Evolutionary conservation across 495 filamentous ascomycete genomes (phyloP).

Genomic region (Acidomyces sp.): DNA sequence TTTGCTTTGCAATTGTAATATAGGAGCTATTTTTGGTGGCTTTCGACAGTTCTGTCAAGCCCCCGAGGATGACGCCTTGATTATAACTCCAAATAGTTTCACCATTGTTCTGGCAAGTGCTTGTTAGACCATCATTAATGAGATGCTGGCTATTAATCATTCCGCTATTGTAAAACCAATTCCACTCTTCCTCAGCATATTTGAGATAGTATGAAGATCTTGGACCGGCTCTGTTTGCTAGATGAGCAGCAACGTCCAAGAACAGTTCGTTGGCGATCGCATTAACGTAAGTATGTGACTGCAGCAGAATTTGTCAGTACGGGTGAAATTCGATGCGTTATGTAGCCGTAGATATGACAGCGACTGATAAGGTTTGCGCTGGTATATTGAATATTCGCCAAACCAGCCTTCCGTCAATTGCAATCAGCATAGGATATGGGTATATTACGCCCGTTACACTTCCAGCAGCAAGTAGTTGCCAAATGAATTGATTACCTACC

Average conservation of each 20-base stretch:
- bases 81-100: constrained; percentile 61
- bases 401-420: no score
- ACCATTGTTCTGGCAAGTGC: constrained; percentile 53
- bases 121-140: constrained; percentile 60
- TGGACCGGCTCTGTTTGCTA: constrained; percentile 48
- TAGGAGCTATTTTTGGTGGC: constrained; percentile 42
- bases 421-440: no score
- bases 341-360: no score
- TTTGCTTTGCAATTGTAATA: constrained; percentile 42
- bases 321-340: no score
- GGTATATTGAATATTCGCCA: no score
- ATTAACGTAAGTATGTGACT: constrained; percentile 46
- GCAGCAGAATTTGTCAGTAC: no score
- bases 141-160: constrained; percentile 52
- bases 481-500: no score
- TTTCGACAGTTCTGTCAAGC: constrained; percentile 50
- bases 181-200: constrained; percentile 46
- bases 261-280: constrained; percentile 71
- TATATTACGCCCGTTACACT: no score
- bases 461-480: no score
- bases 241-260: constrained; percentile 55
- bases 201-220: constrained; percentile 36
- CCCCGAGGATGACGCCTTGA: constrained; percentile 67
- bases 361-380: no score
- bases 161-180: constrained; percentile 53